Conservation (phyloP, 2,329 filamentous ascomycete species). For the Mycocentrospora acerina region DNA sequence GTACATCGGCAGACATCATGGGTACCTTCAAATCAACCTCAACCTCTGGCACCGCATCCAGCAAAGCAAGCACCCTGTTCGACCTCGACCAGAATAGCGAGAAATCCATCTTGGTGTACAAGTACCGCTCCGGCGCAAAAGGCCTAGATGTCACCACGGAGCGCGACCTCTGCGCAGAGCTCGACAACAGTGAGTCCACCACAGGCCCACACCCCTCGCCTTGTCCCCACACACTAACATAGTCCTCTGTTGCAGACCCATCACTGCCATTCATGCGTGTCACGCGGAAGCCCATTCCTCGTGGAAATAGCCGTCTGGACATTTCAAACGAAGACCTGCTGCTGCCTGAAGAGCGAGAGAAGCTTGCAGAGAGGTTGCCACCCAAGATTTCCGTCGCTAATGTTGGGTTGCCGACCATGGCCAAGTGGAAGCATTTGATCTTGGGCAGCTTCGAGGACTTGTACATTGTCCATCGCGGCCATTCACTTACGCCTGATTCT, state of each 20-base stretch:
- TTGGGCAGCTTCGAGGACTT: conserved; percentile 50
- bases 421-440: conserved; percentile 50
- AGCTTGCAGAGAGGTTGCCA: conserved; percentile 48
- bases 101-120: conserved; percentile 49
- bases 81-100: conserved; percentile 47
- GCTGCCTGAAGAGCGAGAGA: conserved; percentile 34
- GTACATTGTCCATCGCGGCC: conserved; percentile 51
- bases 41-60: conserved; percentile 39
- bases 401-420: conserved; percentile 47
- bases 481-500: conserved; percentile 33
- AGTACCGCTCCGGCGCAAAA: conserved; percentile 44
- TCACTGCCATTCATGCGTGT: conserved; percentile 45
- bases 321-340: conserved; percentile 49
- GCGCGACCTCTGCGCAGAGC: conserved; percentile 45
- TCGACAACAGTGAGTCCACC: conserved; percentile 38
- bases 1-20: conserved; percentile 25
- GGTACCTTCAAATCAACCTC: conserved; percentile 50
- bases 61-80: conserved; percentile 46
- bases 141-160: conserved; percentile 46
- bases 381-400: conserved; percentile 51
- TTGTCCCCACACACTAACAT: conserved; percentile 18
- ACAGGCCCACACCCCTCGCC: not conserved
- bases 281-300: conserved; percentile 50
- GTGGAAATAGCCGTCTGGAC: conserved; percentile 49
- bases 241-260: conserved; percentile 40